Conservation (phyloP, 768 basidiomycete species). For the Boletus vinaceobasis region DNA sequence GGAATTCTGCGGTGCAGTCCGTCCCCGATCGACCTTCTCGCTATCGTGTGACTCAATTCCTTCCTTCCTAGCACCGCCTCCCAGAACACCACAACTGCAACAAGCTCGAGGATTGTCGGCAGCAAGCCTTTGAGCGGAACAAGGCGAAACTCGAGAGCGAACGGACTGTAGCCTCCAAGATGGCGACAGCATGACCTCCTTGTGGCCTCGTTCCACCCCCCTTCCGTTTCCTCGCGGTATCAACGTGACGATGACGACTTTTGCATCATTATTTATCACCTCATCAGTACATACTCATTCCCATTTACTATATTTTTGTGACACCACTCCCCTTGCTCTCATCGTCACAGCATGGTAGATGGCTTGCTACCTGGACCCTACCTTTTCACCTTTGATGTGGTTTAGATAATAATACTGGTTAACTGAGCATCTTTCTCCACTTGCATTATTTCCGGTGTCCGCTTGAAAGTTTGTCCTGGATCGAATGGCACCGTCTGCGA, state of each 20-base stretch:
- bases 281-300: slow-evolving; percentile 17
- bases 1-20: slow-evolving; percentile 74
- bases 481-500: not conserved
- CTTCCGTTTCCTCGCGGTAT: slow-evolving; percentile 12
- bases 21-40: slow-evolving; percentile 26
- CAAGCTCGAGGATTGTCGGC: slow-evolving; percentile 79
- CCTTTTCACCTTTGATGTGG: not conserved
- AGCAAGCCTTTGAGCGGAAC: slow-evolving; percentile 85
- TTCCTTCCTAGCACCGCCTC: slow-evolving; percentile 64
- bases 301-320: slow-evolving; percentile 5
- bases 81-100: slow-evolving; percentile 86
- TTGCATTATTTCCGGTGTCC: not conserved
- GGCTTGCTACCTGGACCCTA: slow-evolving; percentile 9
- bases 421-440: slow-evolving; percentile 11
- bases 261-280: slow-evolving; percentile 29
- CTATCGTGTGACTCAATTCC: slow-evolving; percentile 15
- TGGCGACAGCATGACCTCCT: slow-evolving; percentile 63
- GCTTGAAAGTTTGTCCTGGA: too few relatives aligned
- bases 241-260: slow-evolving; percentile 21
- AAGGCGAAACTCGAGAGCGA: slow-evolving; percentile 86
- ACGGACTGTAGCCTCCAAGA: slow-evolving; percentile 82
- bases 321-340: not conserved
- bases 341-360: slow-evolving; percentile 12
- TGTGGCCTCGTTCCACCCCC: slow-evolving; percentile 8
- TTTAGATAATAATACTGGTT: slow-evolving; percentile 17